Evolutionary conservation across 345 rosid species (phyloP).

Genomic region (Eucalyptus marginata): DNA sequence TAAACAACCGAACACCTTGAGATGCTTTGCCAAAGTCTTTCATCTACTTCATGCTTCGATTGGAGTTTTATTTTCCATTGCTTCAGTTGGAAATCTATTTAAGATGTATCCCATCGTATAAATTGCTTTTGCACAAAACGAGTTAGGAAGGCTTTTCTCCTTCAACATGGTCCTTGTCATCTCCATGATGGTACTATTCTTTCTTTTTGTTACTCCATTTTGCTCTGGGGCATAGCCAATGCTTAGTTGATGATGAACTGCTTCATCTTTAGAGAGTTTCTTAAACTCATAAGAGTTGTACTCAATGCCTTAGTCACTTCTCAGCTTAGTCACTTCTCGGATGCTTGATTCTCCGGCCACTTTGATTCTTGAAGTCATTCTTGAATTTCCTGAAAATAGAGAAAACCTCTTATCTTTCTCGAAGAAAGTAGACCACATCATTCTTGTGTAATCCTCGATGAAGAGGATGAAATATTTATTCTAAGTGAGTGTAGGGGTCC

Average conservation of each 20-base stretch:
- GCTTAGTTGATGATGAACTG: neutral
- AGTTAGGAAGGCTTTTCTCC: neutral
- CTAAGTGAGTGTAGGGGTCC: neutral
- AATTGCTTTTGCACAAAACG: neutral
- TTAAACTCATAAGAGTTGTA: neutral
- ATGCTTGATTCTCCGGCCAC: neutral
- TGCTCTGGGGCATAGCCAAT: neutral
- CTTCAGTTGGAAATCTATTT: no score
- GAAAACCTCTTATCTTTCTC: neutral
- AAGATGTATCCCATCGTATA: no score
- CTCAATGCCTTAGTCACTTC: neutral
- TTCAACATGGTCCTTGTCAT: neutral
- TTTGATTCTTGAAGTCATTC: neutral
- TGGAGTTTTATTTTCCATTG: no score
- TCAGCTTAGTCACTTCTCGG: fast-evolving
- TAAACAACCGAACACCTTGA: no score
- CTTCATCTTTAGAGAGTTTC: neutral
- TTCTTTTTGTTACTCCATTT: no score
- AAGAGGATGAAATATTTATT: neutral
- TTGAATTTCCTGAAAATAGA: neutral
- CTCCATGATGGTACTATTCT: neutral
- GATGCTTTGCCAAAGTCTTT: neutral
- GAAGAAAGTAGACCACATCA: neutral
- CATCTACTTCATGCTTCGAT: neutral
- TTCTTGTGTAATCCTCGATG: fast-evolving